Base-by-base conservation (phyloP, 805 yeast genomes). In the Candida endomychidarum region DNA sequence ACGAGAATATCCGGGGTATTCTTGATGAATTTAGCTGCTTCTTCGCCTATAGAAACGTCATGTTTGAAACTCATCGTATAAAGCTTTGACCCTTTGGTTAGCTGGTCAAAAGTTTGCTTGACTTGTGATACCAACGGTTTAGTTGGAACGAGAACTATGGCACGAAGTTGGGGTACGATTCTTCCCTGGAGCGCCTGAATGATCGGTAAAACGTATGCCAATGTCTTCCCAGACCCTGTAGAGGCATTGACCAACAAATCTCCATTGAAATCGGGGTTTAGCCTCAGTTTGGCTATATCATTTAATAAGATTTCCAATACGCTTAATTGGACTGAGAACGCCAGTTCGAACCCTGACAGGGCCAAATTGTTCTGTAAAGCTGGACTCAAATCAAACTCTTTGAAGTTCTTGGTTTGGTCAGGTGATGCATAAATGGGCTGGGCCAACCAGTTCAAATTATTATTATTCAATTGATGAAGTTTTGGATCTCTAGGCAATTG, bases 161-260 rank as follows among this genome's bases (percentile, higher is more conserved):
- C 90, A 37, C 96, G 65, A 3, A 86, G 60, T 38, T 80, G 68
- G 2, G 95, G 90, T 2, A 88, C 88, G 1, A 75, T 66, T 42
- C 96, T 73, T 7, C 64, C 60, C 11, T 71, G 64, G 38, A 91
- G 67, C 2, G 79, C 65, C 45, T 90, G 89, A 2, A 93, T 71
- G 6, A 93, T 74, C 1, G 99, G 98, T 2, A 91, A 72, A 37
- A 80, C 72, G 54, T 91, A 91, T 2, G 96, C 95, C 40, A 93
- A 67, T 0, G 99, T 91, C 57, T 91, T 91, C 53, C 99, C 99
- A 0, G 96, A 85, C 30, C 99, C 99, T 0, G 99, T 91, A 8
- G 95, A 78, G 2, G 99, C 96, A 61, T 91, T 90, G 5, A 91
- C 96, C 32, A 91, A 67, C 14, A 89, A 60, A 61, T 93, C 96